phyloP scores from a whole-genome alignment of 2,329 filamentous ascomycete species.

The Fusarium staphyleae region DNA sequence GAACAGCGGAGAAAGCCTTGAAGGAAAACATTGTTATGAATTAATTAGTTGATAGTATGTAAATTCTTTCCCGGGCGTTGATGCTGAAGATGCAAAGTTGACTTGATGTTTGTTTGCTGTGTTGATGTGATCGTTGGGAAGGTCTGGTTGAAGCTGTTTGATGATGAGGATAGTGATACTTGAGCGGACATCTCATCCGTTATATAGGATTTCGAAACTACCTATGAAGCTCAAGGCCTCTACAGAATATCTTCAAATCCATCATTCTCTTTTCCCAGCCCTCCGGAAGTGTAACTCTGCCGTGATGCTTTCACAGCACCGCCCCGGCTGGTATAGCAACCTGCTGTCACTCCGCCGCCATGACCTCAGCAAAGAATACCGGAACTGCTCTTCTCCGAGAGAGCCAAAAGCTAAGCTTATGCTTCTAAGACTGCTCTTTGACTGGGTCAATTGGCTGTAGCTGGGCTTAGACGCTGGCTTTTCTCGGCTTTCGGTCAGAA shows the following conservation, averaged over 20 bases:
- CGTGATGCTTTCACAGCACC: conserved; percentile 3
- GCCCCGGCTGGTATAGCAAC: conserved; percentile 28
- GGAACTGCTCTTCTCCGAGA: conserved; percentile 21
- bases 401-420: neutral
- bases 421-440: neutral
- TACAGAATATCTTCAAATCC: neutral
- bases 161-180: conserved; percentile 23
- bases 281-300: neutral
- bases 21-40: conserved; percentile 44
- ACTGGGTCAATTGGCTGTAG: conserved; percentile 7
- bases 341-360: conserved; percentile 20
- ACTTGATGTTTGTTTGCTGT: conserved; percentile 2
- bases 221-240: neutral
- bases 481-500: conserved; percentile 3
- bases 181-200: conserved; percentile 16
- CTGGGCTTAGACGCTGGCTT: conserved; percentile 28
- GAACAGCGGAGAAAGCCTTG: conserved; percentile 40
- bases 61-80: too few relatives aligned
- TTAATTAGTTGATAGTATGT: too few relatives aligned
- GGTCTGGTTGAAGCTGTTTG: conserved; percentile 10
- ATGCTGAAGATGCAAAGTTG: neutral
- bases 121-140: conserved; percentile 8
- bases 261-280: conserved; percentile 1
- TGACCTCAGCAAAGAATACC: neutral
- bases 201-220: conserved; percentile 29